Evolutionary conservation across 805 yeast species (phyloP).

Genomic region (Cyberlindnera euphorbiiphila): DNA sequence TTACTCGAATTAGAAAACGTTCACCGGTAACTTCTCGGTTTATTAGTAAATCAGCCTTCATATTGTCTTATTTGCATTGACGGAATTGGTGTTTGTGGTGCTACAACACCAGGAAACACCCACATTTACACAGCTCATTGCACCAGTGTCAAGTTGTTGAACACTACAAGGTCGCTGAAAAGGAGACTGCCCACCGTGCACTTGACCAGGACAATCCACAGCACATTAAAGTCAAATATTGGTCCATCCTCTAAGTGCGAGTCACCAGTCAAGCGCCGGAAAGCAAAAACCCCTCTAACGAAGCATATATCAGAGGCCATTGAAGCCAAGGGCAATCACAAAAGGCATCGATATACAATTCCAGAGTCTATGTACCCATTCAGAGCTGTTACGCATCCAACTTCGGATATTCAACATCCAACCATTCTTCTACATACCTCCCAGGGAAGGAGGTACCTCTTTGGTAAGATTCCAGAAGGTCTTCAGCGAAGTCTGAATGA

Average conservation of each 20-base stretch:
- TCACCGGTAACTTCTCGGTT: no score
- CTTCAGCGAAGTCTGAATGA: conserved; percentile 72
- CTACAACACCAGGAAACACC: no score
- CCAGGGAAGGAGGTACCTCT: conserved; percentile 44
- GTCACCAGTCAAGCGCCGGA: background rate
- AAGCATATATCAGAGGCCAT: no score
- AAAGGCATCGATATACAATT: background rate
- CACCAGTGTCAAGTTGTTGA: conserved; percentile 5
- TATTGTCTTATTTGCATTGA: no score
- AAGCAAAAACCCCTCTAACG: no score
- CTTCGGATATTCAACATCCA: conserved; percentile 58
- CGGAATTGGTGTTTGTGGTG: no score
- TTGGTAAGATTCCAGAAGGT: conserved; percentile 86
- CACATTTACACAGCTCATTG: background rate
- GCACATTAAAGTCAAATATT: background rate
- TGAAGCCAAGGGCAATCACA: background rate
- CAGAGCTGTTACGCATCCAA: conserved; percentile 54
- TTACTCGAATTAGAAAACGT: no score
- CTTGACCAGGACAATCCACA: conserved; percentile 9
- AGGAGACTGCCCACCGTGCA: conserved; percentile 16
- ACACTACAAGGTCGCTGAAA: background rate
- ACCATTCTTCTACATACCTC: conserved; percentile 42
- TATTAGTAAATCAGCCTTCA: no score
- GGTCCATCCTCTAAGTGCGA: no score
- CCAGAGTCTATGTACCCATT: conserved; percentile 43